phyloP scores from a whole-genome alignment of 768 basidiomycete genomes.

The Amanita rubescens region DNA sequence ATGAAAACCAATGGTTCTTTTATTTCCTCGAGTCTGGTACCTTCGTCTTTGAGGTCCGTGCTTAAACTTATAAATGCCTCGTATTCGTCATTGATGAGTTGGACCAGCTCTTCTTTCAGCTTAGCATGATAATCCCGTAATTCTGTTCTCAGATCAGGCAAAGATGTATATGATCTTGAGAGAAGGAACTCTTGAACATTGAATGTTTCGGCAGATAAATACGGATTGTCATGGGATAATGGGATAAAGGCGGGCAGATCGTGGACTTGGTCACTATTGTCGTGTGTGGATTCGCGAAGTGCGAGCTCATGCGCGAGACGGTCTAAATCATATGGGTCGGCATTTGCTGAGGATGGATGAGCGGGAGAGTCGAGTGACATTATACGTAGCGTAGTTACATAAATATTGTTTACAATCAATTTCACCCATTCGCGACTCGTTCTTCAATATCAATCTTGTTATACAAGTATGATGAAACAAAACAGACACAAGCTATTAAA shows the following conservation, averaged over 20 bases:
- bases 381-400: background rate
- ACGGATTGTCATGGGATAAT: conserved; percentile 73
- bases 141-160: conserved; percentile 83
- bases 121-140: conserved; percentile 76
- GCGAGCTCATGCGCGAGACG: conserved; percentile 69
- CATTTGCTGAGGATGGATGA: background rate
- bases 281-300: conserved; percentile 36
- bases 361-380: conserved; percentile 7
- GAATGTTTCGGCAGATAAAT: conserved; percentile 62
- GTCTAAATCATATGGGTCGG: conserved; percentile 61
- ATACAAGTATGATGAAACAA: too few species aligned
- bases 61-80: conserved; percentile 96
- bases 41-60: conserved; percentile 86
- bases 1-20: conserved; percentile 61
- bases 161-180: conserved; percentile 75
- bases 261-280: conserved; percentile 19
- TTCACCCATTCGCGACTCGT: too few species aligned
- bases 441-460: too few species aligned
- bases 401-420: background rate
- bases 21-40: conserved; percentile 58
- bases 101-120: conserved; percentile 90
- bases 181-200: conserved; percentile 84
- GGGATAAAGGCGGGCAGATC: conserved; percentile 62
- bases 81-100: conserved; percentile 96
- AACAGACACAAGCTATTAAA: too few species aligned